Conservation (phyloP, 208 protist genomes). For the Leishmania braziliensis region DNA sequence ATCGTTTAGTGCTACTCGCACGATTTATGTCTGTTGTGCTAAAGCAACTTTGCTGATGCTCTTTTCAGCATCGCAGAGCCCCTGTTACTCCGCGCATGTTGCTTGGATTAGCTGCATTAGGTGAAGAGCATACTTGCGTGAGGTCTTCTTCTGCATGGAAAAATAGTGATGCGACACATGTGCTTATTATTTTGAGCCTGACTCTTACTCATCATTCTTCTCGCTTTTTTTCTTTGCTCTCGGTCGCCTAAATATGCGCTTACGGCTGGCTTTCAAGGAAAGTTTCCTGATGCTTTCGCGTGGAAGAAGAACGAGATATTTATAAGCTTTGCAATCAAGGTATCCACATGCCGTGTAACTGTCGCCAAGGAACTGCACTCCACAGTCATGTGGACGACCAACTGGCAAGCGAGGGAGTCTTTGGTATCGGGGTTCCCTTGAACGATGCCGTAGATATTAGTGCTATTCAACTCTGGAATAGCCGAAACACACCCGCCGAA, state of each 20-base stretch:
- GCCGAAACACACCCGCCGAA: conserved; percentile 42
- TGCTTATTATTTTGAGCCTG: background rate
- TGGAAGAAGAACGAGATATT: too few species aligned
- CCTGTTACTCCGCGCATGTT: background rate
- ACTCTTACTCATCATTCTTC: conserved; percentile 1
- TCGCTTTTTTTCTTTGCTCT: background rate
- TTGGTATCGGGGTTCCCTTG: conserved; percentile 67
- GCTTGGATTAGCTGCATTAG: background rate
- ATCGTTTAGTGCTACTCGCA: too few species aligned
- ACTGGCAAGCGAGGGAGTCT: conserved; percentile 61
- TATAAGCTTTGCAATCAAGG: background rate
- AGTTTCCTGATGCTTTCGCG: background rate
- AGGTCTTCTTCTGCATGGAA: background rate
- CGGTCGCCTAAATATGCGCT: background rate
- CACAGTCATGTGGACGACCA: conserved; percentile 83
- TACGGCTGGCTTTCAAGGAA: background rate
- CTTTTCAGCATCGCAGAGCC: background rate
- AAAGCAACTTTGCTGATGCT: background rate
- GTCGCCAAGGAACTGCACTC: conserved; percentile 63
- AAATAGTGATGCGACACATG: background rate
- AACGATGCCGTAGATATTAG: conserved; percentile 69
- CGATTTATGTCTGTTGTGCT: background rate
- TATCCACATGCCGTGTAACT: conserved; percentile 83
- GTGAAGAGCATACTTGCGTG: background rate
- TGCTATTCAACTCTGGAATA: conserved; percentile 78